phyloP scores from a whole-genome alignment of 2,329 filamentous ascomycete genomes.

The Ascocoryne sarcoides region DNA sequence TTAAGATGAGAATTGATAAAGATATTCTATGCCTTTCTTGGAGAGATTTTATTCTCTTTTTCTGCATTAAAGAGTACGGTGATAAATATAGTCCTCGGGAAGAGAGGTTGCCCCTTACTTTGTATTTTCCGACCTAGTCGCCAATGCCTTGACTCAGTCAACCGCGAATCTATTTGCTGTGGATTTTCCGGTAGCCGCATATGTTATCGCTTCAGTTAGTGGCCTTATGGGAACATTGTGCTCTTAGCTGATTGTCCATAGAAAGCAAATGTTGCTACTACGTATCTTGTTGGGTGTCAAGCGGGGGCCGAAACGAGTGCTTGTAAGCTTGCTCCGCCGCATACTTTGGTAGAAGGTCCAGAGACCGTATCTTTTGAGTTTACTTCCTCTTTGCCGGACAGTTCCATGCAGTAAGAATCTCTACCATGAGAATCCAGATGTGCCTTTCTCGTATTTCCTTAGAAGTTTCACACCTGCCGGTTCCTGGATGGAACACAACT shows the following conservation, averaged over 20 bases:
- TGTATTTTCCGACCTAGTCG: background rate
- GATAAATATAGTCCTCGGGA: too few relatives aligned
- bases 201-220: slow-evolving; percentile 12
- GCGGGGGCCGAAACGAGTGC: slow-evolving; percentile 2
- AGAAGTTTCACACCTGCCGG: slow-evolving; percentile 8
- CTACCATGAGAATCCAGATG: too few relatives aligned
- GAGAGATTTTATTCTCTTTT: too few relatives aligned
- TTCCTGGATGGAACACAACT: slow-evolving; percentile 3
- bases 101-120: background rate
- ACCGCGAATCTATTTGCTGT: slow-evolving; percentile 8
- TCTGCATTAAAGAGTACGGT: too few relatives aligned
- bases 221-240: too few relatives aligned
- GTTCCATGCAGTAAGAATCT: background rate
- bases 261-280: slow-evolving; percentile 11
- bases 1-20: too few relatives aligned
- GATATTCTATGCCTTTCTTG: too few relatives aligned
- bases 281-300: slow-evolving; percentile 13
- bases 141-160: background rate
- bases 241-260: background rate
- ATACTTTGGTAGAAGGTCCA: slow-evolving; percentile 14
- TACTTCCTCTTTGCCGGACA: slow-evolving; percentile 3
- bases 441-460: background rate
- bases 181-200: slow-evolving; percentile 9
- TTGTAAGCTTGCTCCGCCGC: slow-evolving; percentile 15
- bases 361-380: slow-evolving; percentile 11